phyloP scores from a whole-genome alignment of 1,139 yeast genomes.

The Meyerozyma guilliermondii region DNA sequence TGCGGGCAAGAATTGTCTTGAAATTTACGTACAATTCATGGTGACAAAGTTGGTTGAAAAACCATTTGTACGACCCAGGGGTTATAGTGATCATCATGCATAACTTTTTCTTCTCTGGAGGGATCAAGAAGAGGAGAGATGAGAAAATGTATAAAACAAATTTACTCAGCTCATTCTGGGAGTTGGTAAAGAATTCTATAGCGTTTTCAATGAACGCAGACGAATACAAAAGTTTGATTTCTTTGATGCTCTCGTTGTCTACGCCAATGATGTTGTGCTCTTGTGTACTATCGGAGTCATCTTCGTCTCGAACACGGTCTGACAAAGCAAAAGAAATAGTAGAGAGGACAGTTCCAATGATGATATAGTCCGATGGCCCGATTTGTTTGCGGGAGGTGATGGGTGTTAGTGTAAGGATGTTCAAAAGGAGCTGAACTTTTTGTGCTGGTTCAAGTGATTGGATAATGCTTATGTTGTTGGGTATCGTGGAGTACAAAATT shows the following conservation, averaged over 20 bases:
- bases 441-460: background rate
- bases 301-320: slow-evolving; percentile 7
- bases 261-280: slow-evolving; percentile 7
- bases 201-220: slow-evolving; percentile 20
- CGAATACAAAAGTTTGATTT: slow-evolving; percentile 18
- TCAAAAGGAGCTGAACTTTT: background rate
- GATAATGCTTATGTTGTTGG: background rate
- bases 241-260: slow-evolving; percentile 4
- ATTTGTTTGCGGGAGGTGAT: slow-evolving; percentile 6
- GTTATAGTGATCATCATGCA: slow-evolving; percentile 34
- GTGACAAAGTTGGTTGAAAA: slow-evolving; percentile 17
- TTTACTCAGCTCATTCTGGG: slow-evolving; percentile 3
- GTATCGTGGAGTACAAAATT: background rate
- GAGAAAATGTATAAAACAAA: slow-evolving; percentile 18
- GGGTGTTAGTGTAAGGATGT: background rate
- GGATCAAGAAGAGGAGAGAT: slow-evolving; percentile 25
- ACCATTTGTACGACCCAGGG: slow-evolving; percentile 29
- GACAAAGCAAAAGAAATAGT: slow-evolving; percentile 17
- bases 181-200: slow-evolving; percentile 14
- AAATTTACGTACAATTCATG: slow-evolving; percentile 16
- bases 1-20: slow-evolving; percentile 1
- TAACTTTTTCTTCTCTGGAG: slow-evolving; percentile 25
- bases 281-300: slow-evolving; percentile 12
- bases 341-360: slow-evolving; percentile 20
- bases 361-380: slow-evolving; percentile 15